Conservation (phyloP, 306 rosid genomes). For the Vigna reflexopilosa region DNA sequence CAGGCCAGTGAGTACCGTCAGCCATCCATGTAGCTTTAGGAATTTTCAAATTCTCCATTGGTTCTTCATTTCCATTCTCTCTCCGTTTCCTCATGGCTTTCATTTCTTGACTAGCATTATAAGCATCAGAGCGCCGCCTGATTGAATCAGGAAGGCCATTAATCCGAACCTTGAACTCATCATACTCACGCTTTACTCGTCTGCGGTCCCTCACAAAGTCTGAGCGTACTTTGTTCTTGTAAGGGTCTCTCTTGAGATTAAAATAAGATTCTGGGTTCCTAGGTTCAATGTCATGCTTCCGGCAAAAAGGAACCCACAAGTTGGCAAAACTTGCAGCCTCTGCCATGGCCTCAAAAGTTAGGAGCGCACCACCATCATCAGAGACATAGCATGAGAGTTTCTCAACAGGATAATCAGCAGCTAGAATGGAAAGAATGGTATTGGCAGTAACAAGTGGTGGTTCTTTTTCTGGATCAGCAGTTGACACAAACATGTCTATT, state of each 20-base stretch:
- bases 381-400: conserved; percentile 86
- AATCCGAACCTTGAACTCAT: conserved; percentile 78
- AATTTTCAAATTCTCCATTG: conserved; percentile 50
- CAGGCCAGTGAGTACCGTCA: conserved; percentile 82
- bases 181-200: conserved; percentile 79
- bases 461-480: conserved; percentile 86
- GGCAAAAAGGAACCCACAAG: conserved; percentile 84
- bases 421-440: conserved; percentile 79
- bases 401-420: conserved; percentile 79
- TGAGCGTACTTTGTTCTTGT: conserved; percentile 67
- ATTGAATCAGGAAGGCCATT: conserved; percentile 82
- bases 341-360: conserved; percentile 89
- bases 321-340: conserved; percentile 89
- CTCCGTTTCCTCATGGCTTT: conserved; percentile 63
- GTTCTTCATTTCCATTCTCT: conserved; percentile 66
- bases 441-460: conserved; percentile 88
- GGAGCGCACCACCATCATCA: conserved; percentile 89
- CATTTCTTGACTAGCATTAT: conserved; percentile 70
- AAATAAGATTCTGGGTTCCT: conserved; percentile 85
- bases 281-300: conserved; percentile 81
- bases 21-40: conserved; percentile 86
- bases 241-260: conserved; percentile 72
- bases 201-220: conserved; percentile 90
- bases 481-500: conserved; percentile 77
- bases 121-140: conserved; percentile 78